Evolutionary conservation across 139 green algal genomes (phyloP).

Genomic region (Chloropicon primus): DNA sequence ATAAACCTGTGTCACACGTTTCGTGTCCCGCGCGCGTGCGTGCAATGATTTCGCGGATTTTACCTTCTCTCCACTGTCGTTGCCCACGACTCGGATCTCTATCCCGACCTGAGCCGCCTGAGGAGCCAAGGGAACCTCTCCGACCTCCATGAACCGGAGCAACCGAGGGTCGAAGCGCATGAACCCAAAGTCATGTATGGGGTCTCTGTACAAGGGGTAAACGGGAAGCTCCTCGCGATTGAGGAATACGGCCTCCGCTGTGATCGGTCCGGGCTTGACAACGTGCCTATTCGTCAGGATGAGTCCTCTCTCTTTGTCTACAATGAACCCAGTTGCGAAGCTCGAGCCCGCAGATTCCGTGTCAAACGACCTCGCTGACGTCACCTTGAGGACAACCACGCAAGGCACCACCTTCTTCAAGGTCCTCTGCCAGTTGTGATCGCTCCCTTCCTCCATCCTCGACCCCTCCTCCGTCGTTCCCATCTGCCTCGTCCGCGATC

Average conservation of each 20-base stretch:
- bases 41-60: too few relatives aligned
- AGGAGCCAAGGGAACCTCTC: slow-evolving; percentile 57
- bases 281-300: slow-evolving; percentile 72
- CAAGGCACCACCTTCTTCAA: slow-evolving; percentile 10
- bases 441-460: neutral
- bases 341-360: slow-evolving; percentile 55
- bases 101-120: slow-evolving; percentile 63
- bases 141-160: slow-evolving; percentile 47
- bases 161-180: slow-evolving; percentile 56
- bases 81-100: slow-evolving; percentile 81
- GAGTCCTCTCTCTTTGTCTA: slow-evolving; percentile 62
- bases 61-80: slow-evolving; percentile 77
- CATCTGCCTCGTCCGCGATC: too few relatives aligned
- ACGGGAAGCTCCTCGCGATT: slow-evolving; percentile 74
- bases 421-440: neutral
- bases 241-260: slow-evolving; percentile 78
- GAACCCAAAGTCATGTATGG: slow-evolving; percentile 67
- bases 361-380: slow-evolving; percentile 55
- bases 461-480: neutral
- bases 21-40: neutral
- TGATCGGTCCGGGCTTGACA: slow-evolving; percentile 13
- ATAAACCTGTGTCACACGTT: neutral
- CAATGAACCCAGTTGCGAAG: slow-evolving; percentile 77
- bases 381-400: slow-evolving; percentile 29
- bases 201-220: slow-evolving; percentile 45